Evolutionary conservation across 306 rosid species (phyloP).

Genomic region (Chamaecrista fasciculata): DNA sequence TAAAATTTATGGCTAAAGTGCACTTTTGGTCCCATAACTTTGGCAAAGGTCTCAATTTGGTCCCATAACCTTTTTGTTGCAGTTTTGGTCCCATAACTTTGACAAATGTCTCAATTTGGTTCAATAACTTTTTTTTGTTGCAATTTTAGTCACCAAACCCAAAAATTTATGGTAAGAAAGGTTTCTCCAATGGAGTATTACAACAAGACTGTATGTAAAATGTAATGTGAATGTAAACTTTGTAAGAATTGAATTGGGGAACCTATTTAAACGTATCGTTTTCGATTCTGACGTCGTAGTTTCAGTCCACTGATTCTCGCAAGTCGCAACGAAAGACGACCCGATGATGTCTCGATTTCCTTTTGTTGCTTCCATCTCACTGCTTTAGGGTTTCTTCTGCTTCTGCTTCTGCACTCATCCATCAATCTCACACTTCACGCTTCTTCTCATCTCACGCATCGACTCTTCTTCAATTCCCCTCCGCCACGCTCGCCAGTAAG

Average conservation of each 20-base stretch:
- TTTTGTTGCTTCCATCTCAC: background rate
- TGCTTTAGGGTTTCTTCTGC: constrained; percentile 2
- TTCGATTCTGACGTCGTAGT: background rate
- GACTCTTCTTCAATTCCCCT: background rate
- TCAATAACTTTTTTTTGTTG: too few relatives aligned
- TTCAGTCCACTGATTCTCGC: background rate
- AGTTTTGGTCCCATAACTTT: too few relatives aligned
- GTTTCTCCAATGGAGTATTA: too few relatives aligned
- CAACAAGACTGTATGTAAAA: too few relatives aligned
- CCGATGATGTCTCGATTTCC: background rate
- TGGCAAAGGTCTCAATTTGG: too few relatives aligned
- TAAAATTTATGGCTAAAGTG: too few relatives aligned
- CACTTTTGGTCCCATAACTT: too few relatives aligned
- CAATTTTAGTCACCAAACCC: too few relatives aligned
- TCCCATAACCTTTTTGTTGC: too few relatives aligned
- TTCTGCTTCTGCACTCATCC: background rate
- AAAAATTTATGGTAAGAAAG: too few relatives aligned
- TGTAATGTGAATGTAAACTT: too few relatives aligned
- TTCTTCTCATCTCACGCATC: background rate
- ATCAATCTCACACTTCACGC: background rate
- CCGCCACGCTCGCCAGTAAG: background rate
- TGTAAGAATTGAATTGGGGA: background rate
- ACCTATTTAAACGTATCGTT: background rate
- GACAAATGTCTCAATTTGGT: too few relatives aligned
- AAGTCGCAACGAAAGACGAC: background rate